Percentiles rank a stretch among this genome's conserved stretches.
Conservation (phyloP, 345 rosid genomes). For the Eucalyptus urophylla region DNA sequence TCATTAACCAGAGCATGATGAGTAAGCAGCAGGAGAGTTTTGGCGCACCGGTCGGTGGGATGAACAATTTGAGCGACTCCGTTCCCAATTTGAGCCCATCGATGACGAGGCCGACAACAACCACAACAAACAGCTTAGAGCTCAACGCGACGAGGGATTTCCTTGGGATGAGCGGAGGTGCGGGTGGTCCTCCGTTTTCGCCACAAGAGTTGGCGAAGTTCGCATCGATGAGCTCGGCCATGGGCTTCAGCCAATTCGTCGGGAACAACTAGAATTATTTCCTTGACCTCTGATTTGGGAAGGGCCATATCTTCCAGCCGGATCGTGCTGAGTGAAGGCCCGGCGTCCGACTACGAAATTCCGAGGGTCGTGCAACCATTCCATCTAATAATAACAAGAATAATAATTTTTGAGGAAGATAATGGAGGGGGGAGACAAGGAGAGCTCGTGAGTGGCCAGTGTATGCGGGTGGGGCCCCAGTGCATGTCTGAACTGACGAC, state of each 20-base stretch:
- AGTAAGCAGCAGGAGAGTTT: background rate
- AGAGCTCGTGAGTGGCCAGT: constrained; percentile 6
- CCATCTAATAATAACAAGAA: background rate
- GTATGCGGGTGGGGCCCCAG: constrained; percentile 2
- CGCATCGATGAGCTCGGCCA: constrained; percentile 48
- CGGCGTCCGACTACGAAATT: background rate
- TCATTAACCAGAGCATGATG: background rate
- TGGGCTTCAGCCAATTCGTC: constrained; percentile 36
- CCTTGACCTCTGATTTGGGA: background rate
- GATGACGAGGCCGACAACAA: background rate
- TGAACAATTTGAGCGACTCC: background rate
- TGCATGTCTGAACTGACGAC: constrained; percentile 18
- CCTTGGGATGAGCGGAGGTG: constrained; percentile 59
- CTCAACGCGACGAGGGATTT: constrained; percentile 50
- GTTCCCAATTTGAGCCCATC: constrained; percentile 3
- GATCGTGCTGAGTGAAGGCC: background rate
- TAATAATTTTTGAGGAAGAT: background rate
- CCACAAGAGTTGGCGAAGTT: constrained; percentile 67
- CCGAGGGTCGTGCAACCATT: background rate
- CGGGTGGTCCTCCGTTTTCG: constrained; percentile 22
- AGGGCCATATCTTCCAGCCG: background rate
- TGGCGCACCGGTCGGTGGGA: background rate
- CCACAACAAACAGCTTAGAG: background rate
- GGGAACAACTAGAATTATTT: background rate
- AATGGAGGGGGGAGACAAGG: background rate